Evolutionary conservation across 2,329 filamentous ascomycete genomes (phyloP).

Genomic region (Apiospora pterosperma): DNA sequence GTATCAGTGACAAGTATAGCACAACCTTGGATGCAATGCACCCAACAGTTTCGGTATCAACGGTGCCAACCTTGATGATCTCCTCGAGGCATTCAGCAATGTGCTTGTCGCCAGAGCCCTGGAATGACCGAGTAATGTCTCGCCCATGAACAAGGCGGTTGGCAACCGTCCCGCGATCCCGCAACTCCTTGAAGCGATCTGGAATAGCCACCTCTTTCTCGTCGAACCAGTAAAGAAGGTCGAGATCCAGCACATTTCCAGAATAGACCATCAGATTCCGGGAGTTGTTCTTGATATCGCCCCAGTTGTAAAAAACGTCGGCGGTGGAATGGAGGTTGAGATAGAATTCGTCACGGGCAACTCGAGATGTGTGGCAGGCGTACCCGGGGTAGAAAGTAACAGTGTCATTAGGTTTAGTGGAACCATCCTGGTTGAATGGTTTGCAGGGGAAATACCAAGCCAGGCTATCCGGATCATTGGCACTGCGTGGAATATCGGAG

Average conservation of each 20-base stretch:
- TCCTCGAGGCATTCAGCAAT: conserved; percentile 85
- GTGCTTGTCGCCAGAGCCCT: conserved; percentile 73
- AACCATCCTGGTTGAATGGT: conserved; percentile 91
- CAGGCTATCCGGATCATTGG: conserved; percentile 58
- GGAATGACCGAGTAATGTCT: conserved; percentile 86
- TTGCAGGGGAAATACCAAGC: conserved; percentile 98
- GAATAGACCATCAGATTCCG: conserved; percentile 94
- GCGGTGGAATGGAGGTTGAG: conserved; percentile 61
- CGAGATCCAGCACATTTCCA: conserved; percentile 85
- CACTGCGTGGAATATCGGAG: conserved; percentile 78
- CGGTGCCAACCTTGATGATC: conserved; percentile 91
- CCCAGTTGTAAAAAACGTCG: conserved; percentile 95
- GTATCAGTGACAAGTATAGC: conserved; percentile 84
- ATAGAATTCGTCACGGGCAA: conserved; percentile 74
- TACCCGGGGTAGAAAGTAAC: conserved; percentile 78
- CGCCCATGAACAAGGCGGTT: conserved; percentile 71
- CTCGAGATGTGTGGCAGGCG: conserved; percentile 76
- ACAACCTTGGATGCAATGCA: conserved; percentile 98
- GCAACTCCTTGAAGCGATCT: conserved; percentile 73
- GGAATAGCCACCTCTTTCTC: conserved; percentile 73
- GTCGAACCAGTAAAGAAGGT: conserved; percentile 90
- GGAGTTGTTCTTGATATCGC: conserved; percentile 82
- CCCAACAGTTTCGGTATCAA: conserved; percentile 93
- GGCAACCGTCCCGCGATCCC: conserved; percentile 57
- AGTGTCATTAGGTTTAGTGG: conserved; percentile 70